phyloP scores from a whole-genome alignment of 1,284 basidiomycete species.

The Boletus semigastroideus region DNA sequence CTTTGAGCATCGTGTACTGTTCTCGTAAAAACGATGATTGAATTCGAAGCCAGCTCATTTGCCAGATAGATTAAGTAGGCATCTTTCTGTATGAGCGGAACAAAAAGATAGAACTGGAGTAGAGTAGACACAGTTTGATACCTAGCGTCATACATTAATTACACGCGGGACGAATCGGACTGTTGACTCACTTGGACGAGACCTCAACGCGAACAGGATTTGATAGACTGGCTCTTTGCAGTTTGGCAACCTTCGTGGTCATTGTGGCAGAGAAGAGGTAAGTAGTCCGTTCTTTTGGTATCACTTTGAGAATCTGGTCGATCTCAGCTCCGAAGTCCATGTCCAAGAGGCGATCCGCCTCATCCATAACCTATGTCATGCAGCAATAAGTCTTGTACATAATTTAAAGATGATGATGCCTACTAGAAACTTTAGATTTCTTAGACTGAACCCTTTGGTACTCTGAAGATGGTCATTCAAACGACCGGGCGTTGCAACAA shows the following conservation, averaged over 20 bases:
- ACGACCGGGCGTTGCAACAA: constrained; percentile 97
- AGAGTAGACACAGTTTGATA: constrained; percentile 97
- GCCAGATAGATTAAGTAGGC: constrained; percentile 88
- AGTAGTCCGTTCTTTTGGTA: constrained; percentile 93
- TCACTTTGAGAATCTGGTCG: constrained; percentile 95
- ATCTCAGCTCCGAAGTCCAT: constrained; percentile 98
- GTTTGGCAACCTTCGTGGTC: constrained; percentile 98
- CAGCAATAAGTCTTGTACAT: constrained; percentile 7
- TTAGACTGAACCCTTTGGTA: constrained; percentile 95
- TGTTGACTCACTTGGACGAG: constrained; percentile 74
- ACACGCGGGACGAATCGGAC: not conserved
- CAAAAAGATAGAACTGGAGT: constrained; percentile 94
- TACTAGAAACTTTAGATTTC: constrained; percentile 88
- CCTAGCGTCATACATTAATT: constrained; percentile 42
- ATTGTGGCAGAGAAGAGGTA: constrained; percentile 99
- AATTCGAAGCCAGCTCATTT: constrained; percentile 89
- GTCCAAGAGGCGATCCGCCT: constrained; percentile 95
- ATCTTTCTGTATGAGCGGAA: constrained; percentile 93
- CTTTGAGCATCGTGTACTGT: constrained; percentile 94
- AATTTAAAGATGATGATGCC: not conserved
- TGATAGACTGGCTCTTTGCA: constrained; percentile 93
- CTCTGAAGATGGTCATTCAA: constrained; percentile 96
- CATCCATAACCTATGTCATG: constrained; percentile 80
- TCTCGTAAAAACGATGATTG: constrained; percentile 94
- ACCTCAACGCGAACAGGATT: constrained; percentile 97